A percentile compares a stretch with the other conserved stretches of the same genome.
Evolutionary conservation across 2,329 filamentous ascomycete genomes (phyloP).

Genomic region (Exophiala spinifera): DNA sequence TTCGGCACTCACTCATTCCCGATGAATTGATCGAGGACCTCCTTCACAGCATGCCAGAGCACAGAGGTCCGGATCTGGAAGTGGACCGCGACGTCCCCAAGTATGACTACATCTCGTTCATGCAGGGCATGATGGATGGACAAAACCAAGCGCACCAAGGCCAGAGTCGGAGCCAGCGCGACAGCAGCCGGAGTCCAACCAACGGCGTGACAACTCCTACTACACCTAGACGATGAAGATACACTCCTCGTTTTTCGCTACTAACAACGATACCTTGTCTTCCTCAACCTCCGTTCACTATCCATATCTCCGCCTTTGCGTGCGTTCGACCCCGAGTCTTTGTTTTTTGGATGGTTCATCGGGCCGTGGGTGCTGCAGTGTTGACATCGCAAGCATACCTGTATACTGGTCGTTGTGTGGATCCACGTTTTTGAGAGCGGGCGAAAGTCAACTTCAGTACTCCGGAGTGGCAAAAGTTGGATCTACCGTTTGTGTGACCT

Average conservation of each 20-base stretch:
- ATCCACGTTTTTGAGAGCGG: no score
- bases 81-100: conserved; percentile 81
- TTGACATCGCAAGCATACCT: no score
- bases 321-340: no score
- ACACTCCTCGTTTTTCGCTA: background rate
- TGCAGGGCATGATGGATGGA: conserved; percentile 73
- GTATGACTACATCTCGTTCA: conserved; percentile 95
- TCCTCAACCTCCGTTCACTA: no score
- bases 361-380: no score
- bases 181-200: conserved; percentile 5
- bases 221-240: conserved; percentile 17
- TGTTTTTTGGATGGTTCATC: no score
- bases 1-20: conserved; percentile 89
- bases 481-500: no score
- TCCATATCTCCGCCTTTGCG: no score
- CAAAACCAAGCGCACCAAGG: conserved; percentile 18
- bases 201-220: conserved; percentile 24
- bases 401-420: no score
- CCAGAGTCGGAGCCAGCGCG: background rate
- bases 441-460: background rate
- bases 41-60: conserved; percentile 77
- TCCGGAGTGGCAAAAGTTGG: background rate
- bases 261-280: background rate
- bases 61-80: conserved; percentile 79
- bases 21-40: conserved; percentile 96